Base-by-base conservation (phyloP, 805 yeast species). In the Zygoascus bituminiphila region DNA sequence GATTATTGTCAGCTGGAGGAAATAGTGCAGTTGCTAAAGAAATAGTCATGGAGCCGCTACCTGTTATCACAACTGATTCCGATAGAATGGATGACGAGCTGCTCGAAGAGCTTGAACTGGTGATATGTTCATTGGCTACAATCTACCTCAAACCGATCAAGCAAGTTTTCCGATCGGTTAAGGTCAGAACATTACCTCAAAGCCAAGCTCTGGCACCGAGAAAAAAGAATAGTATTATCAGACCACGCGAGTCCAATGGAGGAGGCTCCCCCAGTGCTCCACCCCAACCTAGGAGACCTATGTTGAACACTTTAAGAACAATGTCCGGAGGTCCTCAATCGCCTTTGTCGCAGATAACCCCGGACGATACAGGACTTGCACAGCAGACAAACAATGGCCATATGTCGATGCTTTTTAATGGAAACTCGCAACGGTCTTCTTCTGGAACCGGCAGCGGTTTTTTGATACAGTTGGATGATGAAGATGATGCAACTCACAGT, bases 121-220 rank as follows among this genome's bases (percentile, higher is more conserved):
- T 80, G 55, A 80, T 89, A 29, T 96, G 96, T 1, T 71, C 88
- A 0, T 67, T 91, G 46, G 89, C 94, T 0, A 82, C 95, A 0
- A 78, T 89, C 12, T 91, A 88, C 60, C 68, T 89, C 57, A 84
- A 88, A 56, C 95, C 96, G 0, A 82, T 86, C 7, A 75, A 76
- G n/a, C 84, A 78, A 57, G 88, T 88, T 1, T 88, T 88, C 70
- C 70, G 95, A 38, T 62, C 76, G 29, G 73, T 84, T 2, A 81
- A 76, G 52, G 65, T 74, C 1, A 81, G 71, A 52, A 54, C 55
- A 19, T 64, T 86, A 35, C 70, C 77, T 0, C 54, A 61, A 6
- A 79, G 84, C 38, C 75, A 78, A 0, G 80, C 77, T 0, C 60
- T 76, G 33, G 68, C 67, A 10, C 62, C 61, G 2, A 46, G 62